These are phyloP conservation scores for Fagopyrum homotropicum DNA, from an alignment of 148 eudicot genomes.

Conservation along the genomic window DNA sequence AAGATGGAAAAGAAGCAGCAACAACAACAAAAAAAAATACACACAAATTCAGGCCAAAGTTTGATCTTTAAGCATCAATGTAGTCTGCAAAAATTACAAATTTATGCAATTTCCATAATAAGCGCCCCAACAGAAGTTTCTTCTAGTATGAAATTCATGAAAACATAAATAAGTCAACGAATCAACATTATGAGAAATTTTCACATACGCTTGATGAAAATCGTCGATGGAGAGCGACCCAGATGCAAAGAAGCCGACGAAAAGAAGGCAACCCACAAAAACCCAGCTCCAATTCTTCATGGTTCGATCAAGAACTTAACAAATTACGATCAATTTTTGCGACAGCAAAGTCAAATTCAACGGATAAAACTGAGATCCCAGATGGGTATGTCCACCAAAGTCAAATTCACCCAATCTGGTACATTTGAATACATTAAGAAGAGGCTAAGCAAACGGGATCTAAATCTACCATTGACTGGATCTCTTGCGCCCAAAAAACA, in stretches of 20 bases:
- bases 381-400: slow-evolving; percentile 2
- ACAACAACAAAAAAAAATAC: background rate
- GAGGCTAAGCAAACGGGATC: slow-evolving; percentile 1
- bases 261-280: slow-evolving; percentile 3
- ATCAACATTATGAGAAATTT: background rate
- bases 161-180: background rate
- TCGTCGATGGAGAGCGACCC: slow-evolving; percentile 10
- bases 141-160: background rate
- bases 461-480: background rate
- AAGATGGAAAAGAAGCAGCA: background rate
- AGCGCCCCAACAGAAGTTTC: background rate
- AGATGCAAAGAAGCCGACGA: slow-evolving; percentile 2
- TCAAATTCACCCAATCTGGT: background rate
- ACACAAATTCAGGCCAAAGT: slow-evolving; percentile 2
- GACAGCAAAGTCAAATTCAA: slow-evolving; percentile 4
- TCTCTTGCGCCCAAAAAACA: slow-evolving; percentile 6
- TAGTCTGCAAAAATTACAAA: background rate
- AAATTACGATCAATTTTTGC: background rate
- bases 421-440: background rate
- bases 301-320: background rate
- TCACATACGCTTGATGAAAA: slow-evolving; percentile 12
- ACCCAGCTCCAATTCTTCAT: slow-evolving; percentile 7
- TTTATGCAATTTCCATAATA: background rate
- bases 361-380: background rate
- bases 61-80: background rate